These are phyloP conservation scores for Tephrocybe sp. DNA, from an alignment of 768 basidiomycete genomes.

Conservation along the genomic window DNA sequence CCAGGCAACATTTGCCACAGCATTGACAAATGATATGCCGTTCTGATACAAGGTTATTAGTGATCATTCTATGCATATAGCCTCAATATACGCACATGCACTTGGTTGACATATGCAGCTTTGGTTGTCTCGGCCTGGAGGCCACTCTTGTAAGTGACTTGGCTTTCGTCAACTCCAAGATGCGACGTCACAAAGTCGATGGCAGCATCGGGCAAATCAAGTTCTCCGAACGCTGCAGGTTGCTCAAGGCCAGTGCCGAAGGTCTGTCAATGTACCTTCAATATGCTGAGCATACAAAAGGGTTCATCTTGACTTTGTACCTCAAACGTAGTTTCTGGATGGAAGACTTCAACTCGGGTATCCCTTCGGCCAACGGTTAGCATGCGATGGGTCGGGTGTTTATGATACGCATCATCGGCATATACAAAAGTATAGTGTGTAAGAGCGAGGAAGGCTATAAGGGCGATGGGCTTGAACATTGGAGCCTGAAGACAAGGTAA, in stretches of 20 bases:
- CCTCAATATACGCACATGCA: constrained; percentile 14
- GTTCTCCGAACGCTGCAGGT: neutral
- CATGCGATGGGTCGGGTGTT: neutral
- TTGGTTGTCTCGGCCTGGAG: constrained; percentile 15
- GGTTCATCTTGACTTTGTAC: neutral
- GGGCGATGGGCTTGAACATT: neutral
- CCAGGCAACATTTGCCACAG: constrained; percentile 36
- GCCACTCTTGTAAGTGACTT: constrained; percentile 14
- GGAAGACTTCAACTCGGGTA: neutral
- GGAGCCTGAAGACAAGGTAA: neutral
- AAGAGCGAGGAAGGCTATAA: neutral
- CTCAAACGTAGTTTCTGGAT: neutral
- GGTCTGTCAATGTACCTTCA: neutral
- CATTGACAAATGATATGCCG: constrained; percentile 35
- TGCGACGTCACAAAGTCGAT: constrained; percentile 8
- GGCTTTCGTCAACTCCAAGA: constrained; percentile 4
- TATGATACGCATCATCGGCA: neutral
- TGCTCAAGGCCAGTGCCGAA: neutral
- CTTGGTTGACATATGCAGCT: constrained; percentile 23
- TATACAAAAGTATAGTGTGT: neutral
- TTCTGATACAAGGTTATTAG: constrained; percentile 20
- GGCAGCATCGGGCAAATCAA: neutral
- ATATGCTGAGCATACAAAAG: neutral
- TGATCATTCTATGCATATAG: neutral
- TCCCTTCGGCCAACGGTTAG: neutral